phyloP scores from a whole-genome alignment of 495 filamentous ascomycete genomes.

The Cudoniella acicularis region DNA sequence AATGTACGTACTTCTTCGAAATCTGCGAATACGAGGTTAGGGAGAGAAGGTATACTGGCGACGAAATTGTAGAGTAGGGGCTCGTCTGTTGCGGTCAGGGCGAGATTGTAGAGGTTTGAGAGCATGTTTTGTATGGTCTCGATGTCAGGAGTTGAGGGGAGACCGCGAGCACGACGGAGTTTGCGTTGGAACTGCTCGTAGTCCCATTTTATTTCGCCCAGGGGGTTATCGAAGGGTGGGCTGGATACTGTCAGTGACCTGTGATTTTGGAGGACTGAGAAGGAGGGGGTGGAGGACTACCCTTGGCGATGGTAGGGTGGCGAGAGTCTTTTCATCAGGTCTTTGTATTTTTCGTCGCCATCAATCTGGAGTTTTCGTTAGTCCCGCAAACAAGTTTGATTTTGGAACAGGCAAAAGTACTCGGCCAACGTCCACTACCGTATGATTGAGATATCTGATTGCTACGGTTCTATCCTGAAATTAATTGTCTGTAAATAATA shows the following conservation, averaged over 20 bases:
- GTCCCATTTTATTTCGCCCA: background rate
- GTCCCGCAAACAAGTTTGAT: too few species aligned
- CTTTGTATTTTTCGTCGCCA: background rate
- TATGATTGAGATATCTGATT: slow-evolving; percentile 2
- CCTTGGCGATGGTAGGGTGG: background rate
- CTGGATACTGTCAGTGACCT: background rate
- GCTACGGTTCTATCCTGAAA: slow-evolving; percentile 3
- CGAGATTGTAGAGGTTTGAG: background rate
- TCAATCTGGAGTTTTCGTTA: background rate
- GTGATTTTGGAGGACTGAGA: background rate
- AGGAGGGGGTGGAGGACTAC: background rate
- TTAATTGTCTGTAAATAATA: background rate
- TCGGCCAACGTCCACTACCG: background rate
- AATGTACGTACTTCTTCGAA: slow-evolving; percentile 1
- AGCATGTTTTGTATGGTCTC: background rate
- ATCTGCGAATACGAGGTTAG: background rate
- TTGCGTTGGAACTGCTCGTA: background rate
- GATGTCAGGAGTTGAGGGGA: slow-evolving; percentile 2
- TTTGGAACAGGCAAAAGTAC: background rate
- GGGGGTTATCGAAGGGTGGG: background rate
- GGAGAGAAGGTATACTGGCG: background rate
- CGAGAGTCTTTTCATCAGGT: background rate
- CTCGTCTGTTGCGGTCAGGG: background rate
- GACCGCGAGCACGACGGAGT: background rate
- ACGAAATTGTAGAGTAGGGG: background rate